Evolutionary conservation across 257 asterid genomes (phyloP).

Genomic region (Rhazya stricta): DNA sequence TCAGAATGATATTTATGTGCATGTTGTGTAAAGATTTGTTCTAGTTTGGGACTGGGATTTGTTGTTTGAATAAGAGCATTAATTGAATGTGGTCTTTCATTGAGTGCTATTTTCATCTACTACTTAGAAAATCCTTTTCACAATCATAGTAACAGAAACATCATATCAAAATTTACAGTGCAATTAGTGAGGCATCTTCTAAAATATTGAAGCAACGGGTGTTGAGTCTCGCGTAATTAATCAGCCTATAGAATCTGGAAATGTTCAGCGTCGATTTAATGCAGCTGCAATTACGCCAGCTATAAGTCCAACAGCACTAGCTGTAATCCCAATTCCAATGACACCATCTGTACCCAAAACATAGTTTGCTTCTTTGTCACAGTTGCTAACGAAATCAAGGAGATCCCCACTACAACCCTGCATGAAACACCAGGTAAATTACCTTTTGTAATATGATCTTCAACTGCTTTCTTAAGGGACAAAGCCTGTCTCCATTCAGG

Average conservation of each 20-base stretch:
- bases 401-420: background rate
- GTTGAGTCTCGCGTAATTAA: no score
- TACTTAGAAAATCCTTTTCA: background rate
- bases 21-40: background rate
- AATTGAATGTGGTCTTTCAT: background rate
- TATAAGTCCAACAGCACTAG: slow-evolving; percentile 56
- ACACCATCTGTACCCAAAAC: slow-evolving; percentile 55
- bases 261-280: slow-evolving; percentile 29
- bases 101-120: background rate
- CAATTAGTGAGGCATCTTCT: no score
- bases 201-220: background rate
- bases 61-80: background rate
- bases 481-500: slow-evolving; percentile 79
- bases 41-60: background rate
- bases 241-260: background rate
- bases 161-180: background rate
- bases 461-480: slow-evolving; percentile 51
- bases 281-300: slow-evolving; percentile 68
- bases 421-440: background rate
- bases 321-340: slow-evolving; percentile 68
- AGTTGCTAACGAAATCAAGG: background rate
- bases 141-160: background rate
- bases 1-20: slow-evolving; percentile 34
- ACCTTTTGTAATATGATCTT: slow-evolving; percentile 68
- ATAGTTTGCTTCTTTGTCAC: background rate